Percentiles rank a stretch among this genome's conserved stretches.
Conservation (phyloP, 2,329 filamentous ascomycete species). For the Raffaelea ambrosiae region DNA sequence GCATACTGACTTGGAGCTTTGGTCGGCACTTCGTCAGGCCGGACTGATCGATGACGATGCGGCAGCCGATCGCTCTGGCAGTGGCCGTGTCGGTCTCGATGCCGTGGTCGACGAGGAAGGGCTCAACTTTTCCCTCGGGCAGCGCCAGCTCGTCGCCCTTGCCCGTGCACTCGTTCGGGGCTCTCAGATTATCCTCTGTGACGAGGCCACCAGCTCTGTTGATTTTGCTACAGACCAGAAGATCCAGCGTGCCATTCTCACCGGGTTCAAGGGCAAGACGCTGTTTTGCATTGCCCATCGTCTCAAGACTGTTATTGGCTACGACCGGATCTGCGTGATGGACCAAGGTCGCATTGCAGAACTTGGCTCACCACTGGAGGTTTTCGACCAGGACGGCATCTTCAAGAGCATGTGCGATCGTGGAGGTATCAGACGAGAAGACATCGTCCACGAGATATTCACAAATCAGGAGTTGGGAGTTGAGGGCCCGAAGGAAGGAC, state of each 20-base stretch:
- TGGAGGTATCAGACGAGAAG: slow-evolving; percentile 61
- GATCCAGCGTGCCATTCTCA: slow-evolving; percentile 82
- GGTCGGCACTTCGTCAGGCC: slow-evolving; percentile 68
- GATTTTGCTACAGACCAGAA: slow-evolving; percentile 96
- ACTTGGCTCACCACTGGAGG: slow-evolving; percentile 63
- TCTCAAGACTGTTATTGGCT: slow-evolving; percentile 83
- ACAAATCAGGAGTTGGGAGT: too few relatives aligned
- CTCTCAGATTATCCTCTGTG: slow-evolving; percentile 88
- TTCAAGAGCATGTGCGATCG: slow-evolving; percentile 87
- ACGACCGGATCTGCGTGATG: slow-evolving; percentile 96
- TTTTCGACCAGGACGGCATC: slow-evolving; percentile 67
- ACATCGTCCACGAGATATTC: too few relatives aligned
- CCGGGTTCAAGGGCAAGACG: slow-evolving; percentile 78
- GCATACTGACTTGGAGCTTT: slow-evolving; percentile 68
- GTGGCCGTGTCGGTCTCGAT: slow-evolving; percentile 81
- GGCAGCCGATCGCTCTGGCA: slow-evolving; percentile 17
- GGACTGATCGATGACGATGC: slow-evolving; percentile 49
- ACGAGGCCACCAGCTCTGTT: slow-evolving; percentile 88
- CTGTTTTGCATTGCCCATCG: slow-evolving; percentile 89
- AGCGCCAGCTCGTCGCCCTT: slow-evolving; percentile 91
- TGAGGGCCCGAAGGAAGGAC: too few relatives aligned
- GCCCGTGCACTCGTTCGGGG: slow-evolving; percentile 82
- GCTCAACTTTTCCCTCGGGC: slow-evolving; percentile 89
- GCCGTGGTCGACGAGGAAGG: slow-evolving; percentile 86
- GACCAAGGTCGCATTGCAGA: slow-evolving; percentile 82